These are phyloP conservation scores for Annona squamosa DNA, from an alignment of 164 flowering plant species.

Conservation along the genomic window DNA sequence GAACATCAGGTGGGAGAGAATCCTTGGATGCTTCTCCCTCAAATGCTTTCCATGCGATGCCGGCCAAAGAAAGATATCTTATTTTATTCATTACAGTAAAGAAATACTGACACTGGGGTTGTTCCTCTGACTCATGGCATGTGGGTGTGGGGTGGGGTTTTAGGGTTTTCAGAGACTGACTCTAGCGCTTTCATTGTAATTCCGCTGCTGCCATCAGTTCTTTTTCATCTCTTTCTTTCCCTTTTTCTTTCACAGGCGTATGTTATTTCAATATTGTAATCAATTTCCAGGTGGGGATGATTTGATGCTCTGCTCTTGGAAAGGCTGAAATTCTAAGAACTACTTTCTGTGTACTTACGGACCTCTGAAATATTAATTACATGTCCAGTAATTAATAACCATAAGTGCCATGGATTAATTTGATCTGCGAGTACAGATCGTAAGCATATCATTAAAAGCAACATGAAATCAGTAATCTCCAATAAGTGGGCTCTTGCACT, in stretches of 20 bases:
- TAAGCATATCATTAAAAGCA: too few relatives aligned
- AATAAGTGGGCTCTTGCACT: too few relatives aligned
- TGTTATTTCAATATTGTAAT: too few relatives aligned
- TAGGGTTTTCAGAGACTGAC: neutral
- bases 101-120: constrained; percentile 5
- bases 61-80: constrained; percentile 9
- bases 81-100: constrained; percentile 30
- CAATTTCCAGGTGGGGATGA: too few relatives aligned
- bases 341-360: too few relatives aligned
- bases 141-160: constrained; percentile 30
- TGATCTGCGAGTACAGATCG: too few relatives aligned
- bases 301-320: too few relatives aligned
- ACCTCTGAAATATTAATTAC: too few relatives aligned
- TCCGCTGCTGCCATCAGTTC: neutral
- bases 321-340: too few relatives aligned
- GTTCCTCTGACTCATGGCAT: constrained; percentile 44
- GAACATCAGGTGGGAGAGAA: neutral
- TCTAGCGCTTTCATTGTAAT: neutral
- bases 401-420: too few relatives aligned
- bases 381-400: too few relatives aligned
- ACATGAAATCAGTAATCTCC: too few relatives aligned
- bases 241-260: neutral
- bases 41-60: neutral
- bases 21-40: neutral
- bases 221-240: neutral